Evolutionary conservation across 2,329 filamentous ascomycete genomes (phyloP), one percentile per base, ranked within the genome.

Genomic region (Plenodomus lindquistii): DNA sequence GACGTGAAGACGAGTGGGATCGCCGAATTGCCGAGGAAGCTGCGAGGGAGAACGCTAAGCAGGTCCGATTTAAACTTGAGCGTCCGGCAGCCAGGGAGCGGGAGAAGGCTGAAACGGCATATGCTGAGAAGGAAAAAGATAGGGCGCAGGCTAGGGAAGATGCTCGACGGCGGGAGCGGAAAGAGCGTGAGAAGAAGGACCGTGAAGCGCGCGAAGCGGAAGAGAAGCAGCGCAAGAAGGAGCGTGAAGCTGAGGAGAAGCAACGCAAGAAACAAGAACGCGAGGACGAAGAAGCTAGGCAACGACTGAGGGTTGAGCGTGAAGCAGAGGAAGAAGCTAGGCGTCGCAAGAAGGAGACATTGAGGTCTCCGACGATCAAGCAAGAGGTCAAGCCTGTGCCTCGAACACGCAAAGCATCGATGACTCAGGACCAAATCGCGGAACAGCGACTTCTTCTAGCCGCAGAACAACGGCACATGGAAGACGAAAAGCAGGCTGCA

Each of bases 21-120:
- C 57, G 53, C 20, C 45, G 50, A 19, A n/a, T 46, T n/a, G 55
- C 57, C 5, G 53, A 62, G 11, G 44, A 48, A 0, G 11, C 50
- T 13, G 46, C 37, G 2, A 47, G 53, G 20, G 62, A 68, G 27
- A 62, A 62, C 21, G 31, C 39, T 18, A 63, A 63, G 42, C 56
- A 65, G 21, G 67, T 69, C 16, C 53, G 55, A 4, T 67, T 71
- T 19, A 61, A 67, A 31, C 44, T 58, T 16, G 60, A 48, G 24
- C 64, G 67, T 10, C 48, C 57, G 16, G 52, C 66, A n/a, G 46
- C 41, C 2, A 53, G 64, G 27, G 58, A 49, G 5, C 44, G 59
- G 5, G 56, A 65, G 22, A 52, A 65, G 17, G 52, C 46, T 1
- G 60, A 69, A 38, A 57, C 47, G 3, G 48, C 29, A n/a, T 40